phyloP scores from a whole-genome alignment of 257 asterid genomes.

The Przewalskia tangutica region DNA sequence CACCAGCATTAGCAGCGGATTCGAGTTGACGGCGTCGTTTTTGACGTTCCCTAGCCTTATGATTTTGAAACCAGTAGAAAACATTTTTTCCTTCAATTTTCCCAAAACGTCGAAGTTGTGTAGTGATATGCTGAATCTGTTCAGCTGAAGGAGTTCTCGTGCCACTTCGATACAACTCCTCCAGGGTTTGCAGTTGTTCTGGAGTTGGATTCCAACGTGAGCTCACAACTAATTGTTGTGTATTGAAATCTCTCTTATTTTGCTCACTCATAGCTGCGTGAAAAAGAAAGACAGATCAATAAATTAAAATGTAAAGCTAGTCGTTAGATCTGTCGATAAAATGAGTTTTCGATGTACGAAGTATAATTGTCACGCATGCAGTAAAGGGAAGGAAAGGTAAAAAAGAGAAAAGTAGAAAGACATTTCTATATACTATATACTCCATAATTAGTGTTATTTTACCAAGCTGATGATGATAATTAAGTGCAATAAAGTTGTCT shows the following conservation, averaged over 20 bases:
- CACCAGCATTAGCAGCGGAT: conserved; percentile 14
- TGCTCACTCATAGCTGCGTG: conserved; percentile 56
- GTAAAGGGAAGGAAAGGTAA: background rate
- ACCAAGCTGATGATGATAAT: conserved; percentile 52
- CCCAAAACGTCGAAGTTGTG: conserved; percentile 69
- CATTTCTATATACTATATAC: background rate
- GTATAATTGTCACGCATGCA: background rate
- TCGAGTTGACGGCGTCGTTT: conserved; percentile 79
- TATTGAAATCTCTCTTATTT: conserved; percentile 41
- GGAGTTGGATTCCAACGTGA: conserved; percentile 97
- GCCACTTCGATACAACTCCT: conserved; percentile 66
- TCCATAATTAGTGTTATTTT: background rate
- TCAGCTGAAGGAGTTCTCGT: conserved; percentile 85
- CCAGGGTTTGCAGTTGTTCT: conserved; percentile 79
- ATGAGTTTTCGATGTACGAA: background rate
- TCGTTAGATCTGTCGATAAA: background rate
- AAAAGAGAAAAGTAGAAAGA: background rate
- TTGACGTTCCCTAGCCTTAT: conserved; percentile 88
- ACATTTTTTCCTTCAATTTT: conserved; percentile 95
- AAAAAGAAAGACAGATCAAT: background rate
- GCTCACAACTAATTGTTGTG: conserved; percentile 78
- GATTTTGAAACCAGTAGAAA: conserved; percentile 94
- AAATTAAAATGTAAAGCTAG: background rate
- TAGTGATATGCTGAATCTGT: conserved; percentile 82
- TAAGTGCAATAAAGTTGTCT: conserved; percentile 53